A percentile compares a stretch with the other conserved stretches of the same genome.
Conservation (phyloP, 2,329 filamentous ascomycete genomes). For the Colletotrichum sp. region DNA sequence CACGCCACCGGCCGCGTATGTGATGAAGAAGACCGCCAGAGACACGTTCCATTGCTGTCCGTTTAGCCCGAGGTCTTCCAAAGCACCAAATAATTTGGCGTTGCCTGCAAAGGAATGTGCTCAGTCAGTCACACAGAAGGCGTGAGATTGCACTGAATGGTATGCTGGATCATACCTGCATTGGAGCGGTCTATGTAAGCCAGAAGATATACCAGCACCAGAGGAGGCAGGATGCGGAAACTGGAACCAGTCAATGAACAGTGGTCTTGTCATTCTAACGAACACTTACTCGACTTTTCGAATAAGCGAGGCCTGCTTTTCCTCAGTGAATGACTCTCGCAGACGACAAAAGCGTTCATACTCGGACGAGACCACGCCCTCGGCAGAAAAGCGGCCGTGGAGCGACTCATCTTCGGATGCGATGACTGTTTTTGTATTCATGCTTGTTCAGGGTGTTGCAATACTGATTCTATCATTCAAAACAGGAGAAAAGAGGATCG, state of each 20-base stretch:
- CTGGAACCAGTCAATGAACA: background rate
- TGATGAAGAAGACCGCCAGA: background rate
- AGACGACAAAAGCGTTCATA: background rate
- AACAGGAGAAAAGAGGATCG: background rate
- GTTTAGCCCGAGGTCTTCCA: background rate
- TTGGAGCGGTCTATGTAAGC: background rate
- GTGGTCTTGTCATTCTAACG: background rate
- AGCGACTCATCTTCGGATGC: background rate
- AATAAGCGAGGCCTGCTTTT: background rate
- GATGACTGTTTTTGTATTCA: background rate
- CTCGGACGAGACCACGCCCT: background rate
- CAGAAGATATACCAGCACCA: background rate
- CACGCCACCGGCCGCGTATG: background rate
- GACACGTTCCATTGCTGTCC: background rate
- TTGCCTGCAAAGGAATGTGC: background rate
- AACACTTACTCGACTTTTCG: background rate
- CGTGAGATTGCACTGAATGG: background rate
- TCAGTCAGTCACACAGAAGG: background rate
- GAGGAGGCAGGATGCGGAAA: background rate
- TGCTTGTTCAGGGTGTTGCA: background rate
- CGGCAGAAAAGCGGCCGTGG: background rate
- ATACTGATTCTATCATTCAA: fast-evolving
- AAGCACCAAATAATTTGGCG: background rate
- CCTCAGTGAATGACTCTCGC: background rate
- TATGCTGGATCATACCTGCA: background rate